phyloP scores from a whole-genome alignment of 768 basidiomycete genomes.

The Hygrophorus russula region DNA sequence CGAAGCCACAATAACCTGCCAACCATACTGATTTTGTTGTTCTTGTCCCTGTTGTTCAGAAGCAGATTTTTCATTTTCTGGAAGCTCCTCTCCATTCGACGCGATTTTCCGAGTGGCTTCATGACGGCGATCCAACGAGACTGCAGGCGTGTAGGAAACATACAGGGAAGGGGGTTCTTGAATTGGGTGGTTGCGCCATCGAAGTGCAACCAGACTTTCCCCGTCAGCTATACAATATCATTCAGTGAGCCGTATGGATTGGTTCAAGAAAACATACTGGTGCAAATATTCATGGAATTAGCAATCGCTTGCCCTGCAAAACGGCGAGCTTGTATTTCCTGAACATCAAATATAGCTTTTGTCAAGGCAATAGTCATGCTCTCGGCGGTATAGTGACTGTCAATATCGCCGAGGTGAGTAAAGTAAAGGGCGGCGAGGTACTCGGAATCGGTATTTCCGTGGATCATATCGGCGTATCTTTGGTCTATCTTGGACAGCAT shows the following conservation, averaged over 20 bases:
- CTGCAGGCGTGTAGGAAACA: neutral
- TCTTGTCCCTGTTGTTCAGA: neutral
- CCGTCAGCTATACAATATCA: neutral
- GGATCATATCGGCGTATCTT: neutral
- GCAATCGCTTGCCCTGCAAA: neutral
- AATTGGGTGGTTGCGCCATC: conserved; percentile 1
- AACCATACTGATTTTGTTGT: neutral
- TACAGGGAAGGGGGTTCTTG: neutral
- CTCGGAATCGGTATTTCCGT: conserved; percentile 1
- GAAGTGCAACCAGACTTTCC: neutral
- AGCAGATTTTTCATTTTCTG: neutral
- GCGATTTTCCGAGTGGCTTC: neutral
- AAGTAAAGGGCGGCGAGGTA: neutral
- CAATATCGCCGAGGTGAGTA: conserved; percentile 1
- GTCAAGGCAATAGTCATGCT: neutral
- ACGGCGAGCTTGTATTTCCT: neutral
- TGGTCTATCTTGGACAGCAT: neutral
- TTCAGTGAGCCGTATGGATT: neutral
- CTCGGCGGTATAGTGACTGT: neutral
- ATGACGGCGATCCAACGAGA: neutral
- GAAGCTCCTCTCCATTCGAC: neutral
- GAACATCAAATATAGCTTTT: neutral
- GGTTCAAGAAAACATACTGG: neutral
- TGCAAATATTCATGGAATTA: neutral
- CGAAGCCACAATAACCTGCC: neutral